These are phyloP conservation scores for Penicillium palitans DNA, from an alignment of 2,329 filamentous ascomycete species.

Conservation along the genomic window DNA sequence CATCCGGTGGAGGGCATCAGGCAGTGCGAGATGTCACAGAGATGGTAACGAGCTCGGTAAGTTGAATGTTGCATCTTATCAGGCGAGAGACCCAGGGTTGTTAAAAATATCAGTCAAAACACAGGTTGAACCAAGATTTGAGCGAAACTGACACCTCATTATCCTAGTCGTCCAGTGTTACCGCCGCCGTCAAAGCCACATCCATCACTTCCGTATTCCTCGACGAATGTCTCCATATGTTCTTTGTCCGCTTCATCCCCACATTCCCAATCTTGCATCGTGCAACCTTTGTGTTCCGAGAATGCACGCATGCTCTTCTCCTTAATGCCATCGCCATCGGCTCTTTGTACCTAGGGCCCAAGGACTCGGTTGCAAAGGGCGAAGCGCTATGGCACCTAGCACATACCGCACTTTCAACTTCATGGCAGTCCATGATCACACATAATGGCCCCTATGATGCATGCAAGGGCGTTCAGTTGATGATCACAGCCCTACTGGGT, in stretches of 20 bases:
- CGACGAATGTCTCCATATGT: constrained; percentile 51
- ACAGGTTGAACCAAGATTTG: neutral
- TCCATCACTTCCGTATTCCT: constrained; percentile 50
- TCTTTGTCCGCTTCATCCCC: constrained; percentile 49
- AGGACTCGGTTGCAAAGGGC: constrained; percentile 46
- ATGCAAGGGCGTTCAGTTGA: constrained; percentile 47
- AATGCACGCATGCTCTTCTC: constrained; percentile 46
- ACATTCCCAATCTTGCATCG: constrained; percentile 49
- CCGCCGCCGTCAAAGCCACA: constrained; percentile 46
- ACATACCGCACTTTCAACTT: constrained; percentile 48
- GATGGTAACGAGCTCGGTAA: constrained; percentile 46
- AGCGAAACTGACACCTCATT: neutral
- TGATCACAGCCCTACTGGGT: constrained; percentile 45
- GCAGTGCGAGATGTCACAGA: constrained; percentile 49
- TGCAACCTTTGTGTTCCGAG: constrained; percentile 48
- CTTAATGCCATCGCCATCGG: constrained; percentile 50
- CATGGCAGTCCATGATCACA: constrained; percentile 49
- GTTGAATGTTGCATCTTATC: constrained; percentile 10
- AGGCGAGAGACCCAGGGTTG: too few relatives aligned
- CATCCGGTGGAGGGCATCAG: constrained; percentile 44
- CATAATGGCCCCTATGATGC: constrained; percentile 46
- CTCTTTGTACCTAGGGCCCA: constrained; percentile 48
- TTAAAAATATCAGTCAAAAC: too few relatives aligned
- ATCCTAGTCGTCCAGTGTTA: constrained; percentile 44
- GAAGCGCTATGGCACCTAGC: constrained; percentile 49